Conservation (phyloP, 1,139 yeast species). For the Casaregolazyma lundiana region DNA sequence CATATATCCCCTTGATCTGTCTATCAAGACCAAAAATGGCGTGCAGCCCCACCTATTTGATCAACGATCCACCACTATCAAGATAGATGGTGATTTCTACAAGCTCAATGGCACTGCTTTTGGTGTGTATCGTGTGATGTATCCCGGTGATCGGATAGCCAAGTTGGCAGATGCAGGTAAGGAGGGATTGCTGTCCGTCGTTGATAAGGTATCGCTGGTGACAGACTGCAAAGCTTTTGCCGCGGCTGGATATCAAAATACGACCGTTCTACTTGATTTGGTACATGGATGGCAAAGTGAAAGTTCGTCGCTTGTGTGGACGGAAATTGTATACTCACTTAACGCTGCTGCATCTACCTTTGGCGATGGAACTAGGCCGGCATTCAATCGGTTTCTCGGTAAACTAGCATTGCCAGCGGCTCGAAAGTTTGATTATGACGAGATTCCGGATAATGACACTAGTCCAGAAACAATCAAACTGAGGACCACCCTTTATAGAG, state of each 20-base stretch:
- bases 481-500: slow-evolving; percentile 63
- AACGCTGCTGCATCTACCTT: slow-evolving; percentile 59
- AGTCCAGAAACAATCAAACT: slow-evolving; percentile 69
- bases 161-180: slow-evolving; percentile 69
- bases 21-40: slow-evolving; percentile 62
- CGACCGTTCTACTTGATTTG: slow-evolving; percentile 60
- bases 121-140: slow-evolving; percentile 78
- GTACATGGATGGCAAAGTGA: slow-evolving; percentile 66
- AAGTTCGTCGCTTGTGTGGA: slow-evolving; percentile 52
- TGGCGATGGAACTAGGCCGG: slow-evolving; percentile 52
- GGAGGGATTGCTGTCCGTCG: slow-evolving; percentile 63
- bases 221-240: slow-evolving; percentile 77
- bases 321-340: slow-evolving; percentile 46
- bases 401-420: slow-evolving; percentile 58
- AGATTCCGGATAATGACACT: slow-evolving; percentile 56
- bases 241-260: slow-evolving; percentile 65
- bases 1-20: slow-evolving; percentile 74
- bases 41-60: slow-evolving; percentile 55
- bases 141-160: slow-evolving; percentile 67
- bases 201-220: slow-evolving; percentile 81
- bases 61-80: neutral
- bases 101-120: slow-evolving; percentile 79
- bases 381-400: slow-evolving; percentile 40
- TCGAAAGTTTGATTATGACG: slow-evolving; percentile 64
- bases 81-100: slow-evolving; percentile 43